phyloP scores from a whole-genome alignment of 176 grass and related monocot species.

The Ensete ventricosum region DNA sequence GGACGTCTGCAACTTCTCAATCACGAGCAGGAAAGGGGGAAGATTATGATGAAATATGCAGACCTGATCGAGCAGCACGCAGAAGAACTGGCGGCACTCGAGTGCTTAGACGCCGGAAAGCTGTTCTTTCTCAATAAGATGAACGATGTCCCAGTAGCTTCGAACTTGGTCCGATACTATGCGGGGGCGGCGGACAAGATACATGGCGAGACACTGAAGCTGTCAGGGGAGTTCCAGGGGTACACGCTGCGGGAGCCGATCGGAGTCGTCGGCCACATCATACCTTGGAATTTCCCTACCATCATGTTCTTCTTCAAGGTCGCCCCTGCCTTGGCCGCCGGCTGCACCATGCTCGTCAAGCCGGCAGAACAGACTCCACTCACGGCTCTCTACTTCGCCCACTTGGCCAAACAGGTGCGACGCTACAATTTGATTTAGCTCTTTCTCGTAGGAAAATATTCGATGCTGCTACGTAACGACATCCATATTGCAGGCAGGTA shows the following conservation, averaged over 20 bases:
- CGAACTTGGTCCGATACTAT: constrained; percentile 52
- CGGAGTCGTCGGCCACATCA: constrained; percentile 75
- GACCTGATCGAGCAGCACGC: constrained; percentile 55
- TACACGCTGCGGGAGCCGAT: constrained; percentile 90
- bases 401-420: constrained; percentile 42
- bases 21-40: constrained; percentile 41
- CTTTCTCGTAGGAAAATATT: background rate
- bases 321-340: constrained; percentile 55
- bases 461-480: background rate
- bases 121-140: constrained; percentile 36
- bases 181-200: constrained; percentile 77
- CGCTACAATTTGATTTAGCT: background rate
- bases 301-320: constrained; percentile 92
- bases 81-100: constrained; percentile 58
- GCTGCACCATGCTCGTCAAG: constrained; percentile 73
- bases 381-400: constrained; percentile 57
- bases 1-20: background rate
- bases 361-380: constrained; percentile 79
- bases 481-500: constrained; percentile 36
- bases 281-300: constrained; percentile 67
- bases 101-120: constrained; percentile 70
- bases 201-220: constrained; percentile 65
- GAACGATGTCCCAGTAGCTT: constrained; percentile 31
- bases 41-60: constrained; percentile 53
- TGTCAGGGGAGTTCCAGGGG: constrained; percentile 41